Base-by-base conservation (phyloP, 2,329 filamentous ascomycete species). In the Boeremia exigua region DNA sequence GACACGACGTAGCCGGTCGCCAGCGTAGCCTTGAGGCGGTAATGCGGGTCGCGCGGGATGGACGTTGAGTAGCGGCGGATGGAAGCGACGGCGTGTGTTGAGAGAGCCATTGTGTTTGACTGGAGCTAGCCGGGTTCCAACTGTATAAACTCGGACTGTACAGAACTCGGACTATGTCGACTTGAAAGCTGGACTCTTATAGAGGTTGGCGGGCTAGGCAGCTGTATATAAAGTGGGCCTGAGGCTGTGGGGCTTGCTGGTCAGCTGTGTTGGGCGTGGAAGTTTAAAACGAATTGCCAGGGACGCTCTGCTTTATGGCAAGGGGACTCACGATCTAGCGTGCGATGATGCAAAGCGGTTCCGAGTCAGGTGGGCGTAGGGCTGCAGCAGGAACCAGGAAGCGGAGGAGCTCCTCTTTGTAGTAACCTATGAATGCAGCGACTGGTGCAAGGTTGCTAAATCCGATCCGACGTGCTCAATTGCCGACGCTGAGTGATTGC, bases 1-100 rank as follows among this genome's bases (percentile, higher is more conserved):
- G 66, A 69, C 6, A 74, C 69, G 1, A 77, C 67, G 42, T 77
- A 78, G 11, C 68, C 67, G 1, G 71, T 76, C 60, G 74, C 73
- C 11, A 75, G 68, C 7, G 63, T 66, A 23, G 70, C 70, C 55
- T 75, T 74, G 48, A 75, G 67, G 5, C 64, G 60, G 59, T 70
- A 74, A 58, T 68, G 71, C 0, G 73, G 72, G 40, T 76, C 71
- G 53, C 69, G 72, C 1, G 71, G 69, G 12, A 71, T 43, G 15
- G 63, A 60, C 15, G 73, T 69, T 0, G 74, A 75, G 65, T 77
- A 77, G 48, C 68, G 72, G 42, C 74, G 70, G 32, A 76, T 50
- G 17, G 71, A 68, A 44, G 65, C 54, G 37, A 74, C 39, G 28
- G 67, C 66, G 53, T 73, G 71, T 52, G 71, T 63, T 38, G 70